Conservation (phyloP, 345 rosid species). For the Raphanus raphanistrum region DNA sequence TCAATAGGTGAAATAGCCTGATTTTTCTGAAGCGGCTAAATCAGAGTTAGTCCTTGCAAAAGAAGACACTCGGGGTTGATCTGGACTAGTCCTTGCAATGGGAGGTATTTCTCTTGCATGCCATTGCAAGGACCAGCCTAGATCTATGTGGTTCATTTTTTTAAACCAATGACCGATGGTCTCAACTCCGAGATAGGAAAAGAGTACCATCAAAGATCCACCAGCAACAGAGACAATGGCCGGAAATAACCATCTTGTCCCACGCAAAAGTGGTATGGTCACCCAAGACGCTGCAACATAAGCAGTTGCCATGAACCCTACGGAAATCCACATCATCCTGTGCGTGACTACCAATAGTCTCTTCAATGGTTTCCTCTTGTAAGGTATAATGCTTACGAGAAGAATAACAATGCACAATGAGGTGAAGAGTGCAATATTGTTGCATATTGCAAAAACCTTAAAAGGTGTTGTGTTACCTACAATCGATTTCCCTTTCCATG, state of each 20-base stretch:
- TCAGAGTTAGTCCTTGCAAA: conserved; percentile 28
- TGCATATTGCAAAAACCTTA: neutral
- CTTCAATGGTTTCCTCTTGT: conserved; percentile 2
- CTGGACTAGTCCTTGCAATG: conserved; percentile 21
- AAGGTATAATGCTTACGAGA: neutral
- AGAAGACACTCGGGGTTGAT: conserved; percentile 4
- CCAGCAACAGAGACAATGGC: conserved; percentile 41
- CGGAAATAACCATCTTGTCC: conserved; percentile 17
- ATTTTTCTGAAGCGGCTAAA: neutral
- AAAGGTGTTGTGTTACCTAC: neutral
- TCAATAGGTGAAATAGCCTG: conserved; percentile 27
- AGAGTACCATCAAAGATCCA: conserved; percentile 44
- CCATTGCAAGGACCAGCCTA: too few relatives aligned
- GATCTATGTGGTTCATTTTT: conserved; percentile 3
- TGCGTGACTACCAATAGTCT: neutral
- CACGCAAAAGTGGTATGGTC: neutral
- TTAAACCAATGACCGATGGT: conserved; percentile 45
- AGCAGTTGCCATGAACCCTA: conserved; percentile 6
- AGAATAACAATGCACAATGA: neutral
- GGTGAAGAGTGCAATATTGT: neutral
- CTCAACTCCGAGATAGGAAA: conserved; percentile 44
- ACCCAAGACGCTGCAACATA: neutral
- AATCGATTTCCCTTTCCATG: neutral
- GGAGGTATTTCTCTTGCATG: conserved; percentile 1
- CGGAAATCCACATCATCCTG: neutral